These are phyloP conservation scores for Darksidea phi DNA, from an alignment of 495 filamentous ascomycete genomes.

Conservation along the genomic window DNA sequence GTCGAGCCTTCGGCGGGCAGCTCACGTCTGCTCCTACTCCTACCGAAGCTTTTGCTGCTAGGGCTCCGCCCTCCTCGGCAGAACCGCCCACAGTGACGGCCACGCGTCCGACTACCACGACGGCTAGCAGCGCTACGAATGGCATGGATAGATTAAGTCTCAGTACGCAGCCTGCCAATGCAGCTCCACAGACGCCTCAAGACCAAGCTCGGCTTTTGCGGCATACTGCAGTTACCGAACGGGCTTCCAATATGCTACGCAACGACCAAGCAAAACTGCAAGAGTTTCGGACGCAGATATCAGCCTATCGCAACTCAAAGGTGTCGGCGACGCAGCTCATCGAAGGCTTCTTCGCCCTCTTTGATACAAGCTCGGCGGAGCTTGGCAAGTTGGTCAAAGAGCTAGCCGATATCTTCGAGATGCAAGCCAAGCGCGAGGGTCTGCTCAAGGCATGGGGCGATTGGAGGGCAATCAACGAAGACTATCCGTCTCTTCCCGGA, in stretches of 20 bases:
- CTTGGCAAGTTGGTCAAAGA: constrained; percentile 89
- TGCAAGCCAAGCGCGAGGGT: constrained; percentile 65
- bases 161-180: constrained; percentile 6
- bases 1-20: constrained; percentile 78
- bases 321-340: constrained; percentile 73
- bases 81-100: constrained; percentile 46
- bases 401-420: constrained; percentile 89
- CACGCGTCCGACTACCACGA: constrained; percentile 37
- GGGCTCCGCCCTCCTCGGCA: constrained; percentile 40
- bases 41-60: constrained; percentile 50
- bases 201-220: constrained; percentile 78
- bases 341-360: constrained; percentile 76
- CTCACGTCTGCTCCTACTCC: constrained; percentile 50
- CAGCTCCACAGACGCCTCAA: constrained; percentile 56
- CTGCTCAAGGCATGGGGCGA: constrained; percentile 86
- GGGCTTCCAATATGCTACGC: constrained; percentile 74
- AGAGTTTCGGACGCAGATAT: constrained; percentile 75
- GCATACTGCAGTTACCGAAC: constrained; percentile 76
- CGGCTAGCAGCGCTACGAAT: constrained; percentile 28
- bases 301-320: constrained; percentile 64
- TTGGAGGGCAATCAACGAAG: constrained; percentile 92
- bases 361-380: constrained; percentile 73
- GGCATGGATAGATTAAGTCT: constrained; percentile 17
- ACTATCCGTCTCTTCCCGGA: constrained; percentile 86
- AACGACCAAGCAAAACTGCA: constrained; percentile 69